Base-by-base conservation (phyloP, 257 asterid genomes). In the Mitragyna speciosa region DNA sequence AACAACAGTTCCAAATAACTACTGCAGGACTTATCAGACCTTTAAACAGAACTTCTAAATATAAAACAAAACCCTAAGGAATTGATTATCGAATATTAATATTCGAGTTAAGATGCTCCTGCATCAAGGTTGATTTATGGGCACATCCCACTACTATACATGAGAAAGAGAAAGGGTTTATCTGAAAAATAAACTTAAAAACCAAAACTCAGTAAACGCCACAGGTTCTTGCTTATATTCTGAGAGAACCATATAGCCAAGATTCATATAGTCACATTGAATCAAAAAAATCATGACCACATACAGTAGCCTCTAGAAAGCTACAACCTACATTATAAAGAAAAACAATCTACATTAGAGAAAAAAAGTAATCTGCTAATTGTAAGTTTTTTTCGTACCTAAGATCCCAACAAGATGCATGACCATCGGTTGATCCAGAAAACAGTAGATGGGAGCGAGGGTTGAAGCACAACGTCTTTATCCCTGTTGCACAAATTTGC, bases 341-440 rank as follows among this genome's bases (percentile, higher is more conserved):
- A 33, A 36, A 31, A 54, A 45, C n/a, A 5, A 30, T 28, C 48
- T 11, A 17, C 12, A 48, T 8, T 12, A 33, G 48, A 26, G 39
- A 24, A 2, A 33, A 36, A 31, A 54, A 45, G 76, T 43, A n/a
- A 26, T 49, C 7, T n/a, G 24, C 24, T 49, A 36, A 36, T 31
- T 22, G 11, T 26, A 71, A 79, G 59, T 51, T 31, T 11, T 77
- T 54, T 45, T 33, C 83, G 67, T 87, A 93, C 98, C 98, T 92
- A 67, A 95, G 79, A 86, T 95, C 98, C 97, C 97, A 95, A 83
- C 98, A 92, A 81, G 92, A 92, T 81, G 88, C 94, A 81, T 87
- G 80, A 14, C 99, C 99, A 39, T 90, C 87, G 78, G 90, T 92
- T 75, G 97, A 90, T 87, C 98, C 98, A 70, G 98, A 86, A 82